Evolutionary conservation across 1,139 yeast species (phyloP), one percentile per base, ranked within the genome.

Genomic region (Yamadazyma diddensiae): DNA sequence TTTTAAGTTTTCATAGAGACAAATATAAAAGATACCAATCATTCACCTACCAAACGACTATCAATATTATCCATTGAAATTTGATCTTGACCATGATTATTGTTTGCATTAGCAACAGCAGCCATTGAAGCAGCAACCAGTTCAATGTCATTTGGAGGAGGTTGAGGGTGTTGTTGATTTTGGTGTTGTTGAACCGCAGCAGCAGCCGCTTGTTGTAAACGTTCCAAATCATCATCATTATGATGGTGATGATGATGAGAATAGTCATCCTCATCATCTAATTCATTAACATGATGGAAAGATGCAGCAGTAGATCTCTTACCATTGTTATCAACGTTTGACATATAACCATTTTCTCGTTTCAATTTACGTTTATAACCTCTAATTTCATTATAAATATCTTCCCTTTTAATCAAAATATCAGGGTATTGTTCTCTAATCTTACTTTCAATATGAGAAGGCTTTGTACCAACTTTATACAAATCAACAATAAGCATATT

Each of bases 401-500:
- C 80, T 48, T 74, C 79, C 36, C 79, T 59, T 50, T 74, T 74
- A 43, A 74, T 73, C 33, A 73, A 60, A 27, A 74, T 72, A 41
- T 73, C 79, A 20, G 77, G 79, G 49, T 65, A 74, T 42, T 71
- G 72, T 35, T 72, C 73, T 43, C 64, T 67, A 38, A 74, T 68
- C 45, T 73, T 74, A 24, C 68, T 61, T 48, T 74, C 79, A 42
- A 75, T 75, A 43, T 67, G 73, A 12, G 72, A 63, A n/a, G 81
- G 81, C 49, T 75, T 75, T 30, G 78, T 74, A 25, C 80, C 81
- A 24, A 70, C 64, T 42, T 70, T 70, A 50, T 75, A 73, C 42
- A 74, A 59, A 43, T 72, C 78, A 46, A 72, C 63, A 41, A 74
- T 74, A 37, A 74, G 60, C 42, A 67, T 55, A 49, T 74, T 74